Evolutionary conservation across 495 filamentous ascomycete genomes (phyloP).

Genomic region (Neurospora sp.): DNA sequence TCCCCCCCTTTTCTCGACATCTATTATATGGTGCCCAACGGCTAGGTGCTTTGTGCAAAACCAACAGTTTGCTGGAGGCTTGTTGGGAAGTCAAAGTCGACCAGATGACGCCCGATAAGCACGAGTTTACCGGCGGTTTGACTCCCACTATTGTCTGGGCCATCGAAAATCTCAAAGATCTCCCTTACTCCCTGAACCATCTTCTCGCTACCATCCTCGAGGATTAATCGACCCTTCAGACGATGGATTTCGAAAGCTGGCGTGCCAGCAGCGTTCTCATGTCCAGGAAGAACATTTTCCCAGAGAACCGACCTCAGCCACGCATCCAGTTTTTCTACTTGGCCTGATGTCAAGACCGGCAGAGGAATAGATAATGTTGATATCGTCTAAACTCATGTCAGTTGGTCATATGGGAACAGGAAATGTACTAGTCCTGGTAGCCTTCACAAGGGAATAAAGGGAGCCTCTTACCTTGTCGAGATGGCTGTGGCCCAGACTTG

Average conservation of each 20-base stretch:
- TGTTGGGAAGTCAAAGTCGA: constrained; percentile 32
- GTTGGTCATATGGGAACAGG: neutral
- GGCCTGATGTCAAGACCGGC: constrained; percentile 40
- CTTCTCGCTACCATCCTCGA: constrained; percentile 51
- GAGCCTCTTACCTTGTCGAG: constrained; percentile 61
- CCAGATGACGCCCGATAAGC: constrained; percentile 63
- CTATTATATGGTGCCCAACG: neutral
- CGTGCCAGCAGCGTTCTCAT: constrained; percentile 5
- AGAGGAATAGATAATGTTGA: constrained; percentile 67
- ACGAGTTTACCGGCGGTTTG: constrained; percentile 59
- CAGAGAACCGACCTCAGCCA: constrained; percentile 83
- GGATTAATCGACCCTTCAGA: constrained; percentile 63
- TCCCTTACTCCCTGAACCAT: constrained; percentile 90
- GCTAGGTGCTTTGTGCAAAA: neutral
- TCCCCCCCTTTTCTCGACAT: neutral
- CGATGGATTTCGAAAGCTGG: constrained; percentile 66
- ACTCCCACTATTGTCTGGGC: constrained; percentile 16
- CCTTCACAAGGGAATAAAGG: neutral
- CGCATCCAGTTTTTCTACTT: constrained; percentile 54
- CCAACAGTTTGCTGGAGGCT: constrained; percentile 23
- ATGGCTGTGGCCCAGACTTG: constrained; percentile 61
- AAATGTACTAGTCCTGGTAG: neutral
- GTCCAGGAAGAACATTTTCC: constrained; percentile 56
- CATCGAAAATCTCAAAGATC: constrained; percentile 81
- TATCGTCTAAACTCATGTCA: constrained; percentile 52